Base-by-base conservation (phyloP, 352 stramenopile species). In the Pythium folliculosum region DNA sequence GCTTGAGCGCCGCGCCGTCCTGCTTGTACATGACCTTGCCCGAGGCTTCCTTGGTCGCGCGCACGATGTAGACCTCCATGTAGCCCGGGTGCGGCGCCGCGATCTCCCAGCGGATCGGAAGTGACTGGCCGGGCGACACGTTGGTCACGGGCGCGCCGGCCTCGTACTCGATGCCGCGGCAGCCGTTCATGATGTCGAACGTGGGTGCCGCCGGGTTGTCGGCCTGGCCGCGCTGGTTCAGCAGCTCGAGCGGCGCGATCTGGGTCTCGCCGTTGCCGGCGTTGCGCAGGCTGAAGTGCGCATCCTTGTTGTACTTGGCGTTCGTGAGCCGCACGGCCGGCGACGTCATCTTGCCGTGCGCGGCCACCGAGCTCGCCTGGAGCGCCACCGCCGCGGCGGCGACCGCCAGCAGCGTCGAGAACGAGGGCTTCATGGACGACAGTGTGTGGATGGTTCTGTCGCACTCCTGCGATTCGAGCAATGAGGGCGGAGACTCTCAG, bases 171-270 rank as follows among this genome's bases (percentile, higher is more conserved):
- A 81, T 77, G 35, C 77, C 79, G 27, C 79, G 77, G 43, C 77
- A 88, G 5, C 80, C 80, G 65, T 88, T 88, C 69, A 77, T 78
- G 43, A 88, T 78, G 63, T 82, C 73, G 63, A 85, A 88, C n/a
- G 77, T 86, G n/a, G 70, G 56, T 12, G 76, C 73, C 2, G 67
- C 69, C 0, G 80, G 80, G 14, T 80, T 67, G 51, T 77, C 76
- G 5, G 71, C 63, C 47, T 88, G 80, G 27, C 65, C 74, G 52
- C 80, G 77, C 47, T 82, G 61, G 59, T 64, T 77, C 32, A 88
- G 60, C 38, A 76, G 75, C 58, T 88, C 77, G 27, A 88, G 64
- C 7, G 80, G 77, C 1, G 80, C 73, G 58, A 66, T 80, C 44
- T 81, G 52, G 30, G 81, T 70, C 59, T 88, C 79, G 30, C 74